Percentiles rank a stretch among this genome's conserved stretches.
These are phyloP conservation scores for Stentor roeselii DNA, from an alignment of 73 alveolate species.

Conservation along the genomic window DNA sequence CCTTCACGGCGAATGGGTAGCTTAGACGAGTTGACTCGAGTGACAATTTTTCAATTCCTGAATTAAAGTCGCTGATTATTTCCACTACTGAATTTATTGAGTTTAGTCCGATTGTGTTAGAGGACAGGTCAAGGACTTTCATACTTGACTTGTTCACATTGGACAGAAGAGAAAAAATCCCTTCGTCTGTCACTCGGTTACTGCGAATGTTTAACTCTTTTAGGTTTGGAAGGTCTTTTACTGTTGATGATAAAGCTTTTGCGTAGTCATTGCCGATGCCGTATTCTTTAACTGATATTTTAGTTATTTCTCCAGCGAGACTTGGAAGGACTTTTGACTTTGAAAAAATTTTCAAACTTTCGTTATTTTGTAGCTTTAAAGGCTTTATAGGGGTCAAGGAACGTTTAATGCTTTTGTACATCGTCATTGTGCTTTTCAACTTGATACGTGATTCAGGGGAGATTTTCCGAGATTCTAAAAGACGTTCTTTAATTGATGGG, in stretches of 20 bases:
- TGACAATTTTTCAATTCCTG: not conserved
- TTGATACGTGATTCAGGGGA: not conserved
- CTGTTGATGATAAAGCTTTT: not conserved
- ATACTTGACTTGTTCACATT: not conserved
- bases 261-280: slow-evolving; percentile 25
- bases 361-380: too few relatives aligned
- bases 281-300: not conserved
- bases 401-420: not conserved
- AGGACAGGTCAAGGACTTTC: not conserved
- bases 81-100: not conserved
- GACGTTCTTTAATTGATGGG: not conserved
- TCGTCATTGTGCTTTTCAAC: not conserved
- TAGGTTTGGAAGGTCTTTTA: slow-evolving; percentile 14
- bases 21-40: not conserved
- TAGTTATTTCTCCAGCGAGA: not conserved
- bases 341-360: too few relatives aligned
- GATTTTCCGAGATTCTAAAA: not conserved
- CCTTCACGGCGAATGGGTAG: not conserved
- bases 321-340: not conserved
- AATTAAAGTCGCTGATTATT: not conserved
- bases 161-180: not conserved
- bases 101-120: not conserved
- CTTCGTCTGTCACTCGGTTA: slow-evolving; percentile 23
- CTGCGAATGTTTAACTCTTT: not conserved
- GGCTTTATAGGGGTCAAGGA: not conserved